Percentiles rank a stretch among this genome's conserved stretches.
These are phyloP conservation scores for Ophiognomonia clavigignenti-juglandacearum DNA, from an alignment of 2,329 filamentous ascomycete genomes.

Conservation along the genomic window DNA sequence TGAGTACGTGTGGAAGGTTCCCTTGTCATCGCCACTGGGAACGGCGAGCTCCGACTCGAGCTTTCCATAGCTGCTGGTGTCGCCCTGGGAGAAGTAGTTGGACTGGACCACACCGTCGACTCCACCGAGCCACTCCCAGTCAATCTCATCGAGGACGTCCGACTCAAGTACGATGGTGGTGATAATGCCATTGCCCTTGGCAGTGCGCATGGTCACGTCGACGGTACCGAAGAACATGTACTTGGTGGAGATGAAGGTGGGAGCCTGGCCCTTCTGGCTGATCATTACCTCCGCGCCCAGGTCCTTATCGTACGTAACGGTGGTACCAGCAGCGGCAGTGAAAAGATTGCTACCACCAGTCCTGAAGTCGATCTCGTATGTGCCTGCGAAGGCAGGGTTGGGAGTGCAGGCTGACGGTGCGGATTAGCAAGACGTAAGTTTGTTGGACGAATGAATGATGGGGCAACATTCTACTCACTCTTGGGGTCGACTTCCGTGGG, in stretches of 20 bases:
- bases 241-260: constrained; percentile 71
- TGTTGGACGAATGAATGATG: constrained; percentile 27
- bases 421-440: background rate
- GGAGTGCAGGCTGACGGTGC: constrained; percentile 56
- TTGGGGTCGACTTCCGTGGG: constrained; percentile 41
- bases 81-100: constrained; percentile 79
- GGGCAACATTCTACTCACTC: constrained; percentile 19
- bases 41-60: constrained; percentile 36
- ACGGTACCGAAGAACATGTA: constrained; percentile 97
- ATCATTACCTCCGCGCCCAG: constrained; percentile 61
- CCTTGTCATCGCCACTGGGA: constrained; percentile 36
- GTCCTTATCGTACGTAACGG: constrained; percentile 36
- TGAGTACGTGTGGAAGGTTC: constrained; percentile 53
- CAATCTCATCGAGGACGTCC: constrained; percentile 87
- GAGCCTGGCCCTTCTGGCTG: constrained; percentile 57
- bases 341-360: constrained; percentile 60
- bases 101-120: constrained; percentile 68
- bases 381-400: constrained; percentile 70
- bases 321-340: constrained; percentile 40
- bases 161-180: constrained; percentile 88
- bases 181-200: constrained; percentile 79
- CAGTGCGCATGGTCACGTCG: constrained; percentile 72
- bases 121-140: constrained; percentile 92
- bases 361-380: constrained; percentile 66
- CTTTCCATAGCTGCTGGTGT: constrained; percentile 61